phyloP scores from a whole-genome alignment of 2,329 filamentous ascomycete species.

The Exutisphaerella laricina region DNA sequence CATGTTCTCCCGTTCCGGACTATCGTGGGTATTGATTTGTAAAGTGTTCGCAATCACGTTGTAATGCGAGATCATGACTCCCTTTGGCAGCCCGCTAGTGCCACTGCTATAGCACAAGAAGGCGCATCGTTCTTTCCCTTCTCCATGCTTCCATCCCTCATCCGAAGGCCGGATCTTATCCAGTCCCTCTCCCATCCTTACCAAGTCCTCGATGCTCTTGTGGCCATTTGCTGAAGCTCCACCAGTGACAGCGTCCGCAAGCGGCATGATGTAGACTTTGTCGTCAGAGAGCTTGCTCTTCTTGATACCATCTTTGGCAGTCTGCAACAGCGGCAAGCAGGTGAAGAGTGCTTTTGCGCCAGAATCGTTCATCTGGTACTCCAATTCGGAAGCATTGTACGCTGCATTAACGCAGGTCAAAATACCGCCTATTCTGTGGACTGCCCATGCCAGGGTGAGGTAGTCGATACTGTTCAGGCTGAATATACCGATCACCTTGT shows the following conservation, averaged over 20 bases:
- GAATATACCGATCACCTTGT: conserved; percentile 72
- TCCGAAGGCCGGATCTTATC: conserved; percentile 46
- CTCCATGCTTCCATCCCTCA: conserved; percentile 57
- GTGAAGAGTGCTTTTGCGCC: conserved; percentile 67
- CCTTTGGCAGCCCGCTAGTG: conserved; percentile 67
- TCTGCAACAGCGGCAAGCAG: conserved; percentile 60
- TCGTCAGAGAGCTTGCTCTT: conserved; percentile 58
- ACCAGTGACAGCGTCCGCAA: conserved; percentile 52
- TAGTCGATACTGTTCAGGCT: conserved; percentile 82
- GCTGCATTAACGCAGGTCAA: conserved; percentile 69
- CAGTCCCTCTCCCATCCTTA: conserved; percentile 54
- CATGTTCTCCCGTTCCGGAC: conserved; percentile 35
- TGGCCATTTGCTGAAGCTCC: conserved; percentile 48
- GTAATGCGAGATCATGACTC: conserved; percentile 73
- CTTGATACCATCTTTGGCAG: conserved; percentile 59
- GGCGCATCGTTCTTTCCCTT: conserved; percentile 62
- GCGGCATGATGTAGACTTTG: conserved; percentile 63
- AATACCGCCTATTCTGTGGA: conserved; percentile 69
- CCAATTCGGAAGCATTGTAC: conserved; percentile 64
- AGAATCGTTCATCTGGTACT: conserved; percentile 65
- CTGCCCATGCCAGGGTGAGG: conserved; percentile 64
- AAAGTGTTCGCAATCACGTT: conserved; percentile 74
- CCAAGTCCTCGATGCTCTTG: conserved; percentile 61
- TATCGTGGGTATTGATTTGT: conserved; percentile 54
- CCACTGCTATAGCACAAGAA: conserved; percentile 78